These are phyloP conservation scores for Mycena galericulata DNA, from an alignment of 768 basidiomycete species.

Conservation along the genomic window DNA sequence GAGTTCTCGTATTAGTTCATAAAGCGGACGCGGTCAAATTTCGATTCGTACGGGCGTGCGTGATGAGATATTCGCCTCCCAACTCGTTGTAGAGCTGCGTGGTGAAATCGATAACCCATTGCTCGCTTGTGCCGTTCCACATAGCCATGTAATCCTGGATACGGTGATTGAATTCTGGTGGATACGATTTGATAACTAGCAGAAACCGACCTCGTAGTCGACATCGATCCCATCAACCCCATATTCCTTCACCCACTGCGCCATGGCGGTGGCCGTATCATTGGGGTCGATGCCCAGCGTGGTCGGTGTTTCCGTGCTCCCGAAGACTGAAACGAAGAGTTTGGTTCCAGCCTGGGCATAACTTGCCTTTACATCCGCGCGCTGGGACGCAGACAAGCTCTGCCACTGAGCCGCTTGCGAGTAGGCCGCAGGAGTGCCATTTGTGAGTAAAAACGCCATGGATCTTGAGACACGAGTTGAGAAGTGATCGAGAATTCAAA, in stretches of 20 bases:
- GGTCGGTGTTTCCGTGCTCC: neutral
- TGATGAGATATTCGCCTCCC: neutral
- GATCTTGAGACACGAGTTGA: neutral
- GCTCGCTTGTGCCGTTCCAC: neutral
- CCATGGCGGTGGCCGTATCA: neutral
- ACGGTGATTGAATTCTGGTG: too few relatives aligned
- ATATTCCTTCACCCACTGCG: slow-evolving; percentile 1
- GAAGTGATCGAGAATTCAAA: too few relatives aligned
- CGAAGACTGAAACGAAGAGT: neutral
- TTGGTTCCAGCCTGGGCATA: slow-evolving; percentile 2
- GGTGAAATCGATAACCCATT: neutral
- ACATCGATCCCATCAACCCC: slow-evolving; percentile 4
- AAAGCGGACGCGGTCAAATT: neutral
- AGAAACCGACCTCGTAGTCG: slow-evolving; percentile 3
- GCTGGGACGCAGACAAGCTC: neutral
- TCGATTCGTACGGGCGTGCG: neutral
- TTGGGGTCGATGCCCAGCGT: neutral
- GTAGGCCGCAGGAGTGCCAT: neutral
- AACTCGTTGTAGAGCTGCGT: neutral
- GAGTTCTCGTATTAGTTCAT: neutral
- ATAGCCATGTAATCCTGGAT: neutral
- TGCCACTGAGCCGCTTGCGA: slow-evolving; percentile 3
- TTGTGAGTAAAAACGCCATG: neutral
- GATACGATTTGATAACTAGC: too few relatives aligned
- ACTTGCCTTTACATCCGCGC: neutral